Evolutionary conservation across 1,139 yeast species (phyloP).

Genomic region (Candida tropicalis): DNA sequence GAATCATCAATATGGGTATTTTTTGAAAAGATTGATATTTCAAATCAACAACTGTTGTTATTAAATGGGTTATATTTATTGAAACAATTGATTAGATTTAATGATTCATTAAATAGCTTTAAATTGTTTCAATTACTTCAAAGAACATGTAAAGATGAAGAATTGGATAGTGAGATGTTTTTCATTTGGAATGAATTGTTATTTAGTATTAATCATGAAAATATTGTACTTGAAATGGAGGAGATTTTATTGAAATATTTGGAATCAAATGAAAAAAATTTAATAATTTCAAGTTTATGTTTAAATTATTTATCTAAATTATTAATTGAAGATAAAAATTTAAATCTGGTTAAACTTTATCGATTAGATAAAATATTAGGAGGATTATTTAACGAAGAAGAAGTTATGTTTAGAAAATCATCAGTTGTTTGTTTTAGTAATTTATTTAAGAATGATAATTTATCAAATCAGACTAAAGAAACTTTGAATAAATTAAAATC

Average conservation of each 20-base stretch:
- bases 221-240: slow-evolving; percentile 8
- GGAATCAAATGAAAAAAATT: slow-evolving; percentile 7
- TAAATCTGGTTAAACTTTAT: slow-evolving; percentile 7
- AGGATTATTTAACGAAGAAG: slow-evolving; percentile 29
- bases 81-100: slow-evolving; percentile 11
- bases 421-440: slow-evolving; percentile 47
- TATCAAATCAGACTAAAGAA: slow-evolving; percentile 9
- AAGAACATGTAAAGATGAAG: slow-evolving; percentile 9
- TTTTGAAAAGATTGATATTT: slow-evolving; percentile 10
- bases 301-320: slow-evolving; percentile 14
- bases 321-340: slow-evolving; percentile 9
- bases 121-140: slow-evolving; percentile 12
- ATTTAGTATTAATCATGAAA: slow-evolving; percentile 1
- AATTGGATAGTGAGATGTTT: slow-evolving; percentile 14
- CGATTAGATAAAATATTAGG: slow-evolving; percentile 31
- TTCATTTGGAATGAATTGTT: slow-evolving; percentile 16
- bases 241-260: slow-evolving; percentile 12
- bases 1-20: slow-evolving; percentile 26
- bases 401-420: slow-evolving; percentile 43
- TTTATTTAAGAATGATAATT: slow-evolving; percentile 26
- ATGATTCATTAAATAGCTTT: slow-evolving; percentile 12
- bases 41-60: slow-evolving; percentile 1
- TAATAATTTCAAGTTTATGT: slow-evolving; percentile 12
- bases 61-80: slow-evolving; percentile 15
- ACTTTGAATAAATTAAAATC: slow-evolving; percentile 14